Evolutionary conservation across 306 rosid genomes (phyloP).

Genomic region (Pyrus pyrifolia): DNA sequence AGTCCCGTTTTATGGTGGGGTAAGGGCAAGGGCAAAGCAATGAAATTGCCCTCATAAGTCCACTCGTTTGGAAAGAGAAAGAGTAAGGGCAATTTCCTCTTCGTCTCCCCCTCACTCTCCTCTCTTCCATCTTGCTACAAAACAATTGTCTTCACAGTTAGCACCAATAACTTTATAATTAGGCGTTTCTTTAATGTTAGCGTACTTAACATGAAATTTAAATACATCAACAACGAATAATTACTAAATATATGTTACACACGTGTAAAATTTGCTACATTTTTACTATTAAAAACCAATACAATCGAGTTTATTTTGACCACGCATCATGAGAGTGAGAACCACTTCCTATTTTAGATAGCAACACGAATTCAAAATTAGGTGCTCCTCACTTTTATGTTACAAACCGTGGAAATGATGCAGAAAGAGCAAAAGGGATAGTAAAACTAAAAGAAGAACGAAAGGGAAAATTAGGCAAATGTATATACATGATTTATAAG

Average conservation of each 20-base stretch:
- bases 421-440: neutral
- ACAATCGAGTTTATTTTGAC: too few relatives aligned
- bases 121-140: too few relatives aligned
- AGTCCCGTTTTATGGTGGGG: too few relatives aligned
- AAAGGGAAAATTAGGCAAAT: neutral
- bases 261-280: neutral
- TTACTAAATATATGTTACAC: too few relatives aligned
- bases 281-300: neutral
- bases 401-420: neutral
- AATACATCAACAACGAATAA: neutral
- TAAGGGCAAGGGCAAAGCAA: too few relatives aligned
- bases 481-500: neutral
- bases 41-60: too few relatives aligned
- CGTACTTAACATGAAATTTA: neutral
- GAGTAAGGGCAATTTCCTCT: too few relatives aligned
- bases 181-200: neutral
- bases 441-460: neutral
- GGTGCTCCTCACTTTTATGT: neutral
- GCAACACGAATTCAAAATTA: neutral
- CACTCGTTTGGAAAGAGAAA: too few relatives aligned
- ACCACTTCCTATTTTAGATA: neutral
- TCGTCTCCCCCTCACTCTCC: too few relatives aligned
- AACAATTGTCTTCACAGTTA: too few relatives aligned
- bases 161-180: neutral
- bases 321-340: neutral